A percentile compares a stretch with the other conserved stretches of the same genome.
Conservation (phyloP, 1,139 yeast species). For the Saccharomyces hybrid region DNA sequence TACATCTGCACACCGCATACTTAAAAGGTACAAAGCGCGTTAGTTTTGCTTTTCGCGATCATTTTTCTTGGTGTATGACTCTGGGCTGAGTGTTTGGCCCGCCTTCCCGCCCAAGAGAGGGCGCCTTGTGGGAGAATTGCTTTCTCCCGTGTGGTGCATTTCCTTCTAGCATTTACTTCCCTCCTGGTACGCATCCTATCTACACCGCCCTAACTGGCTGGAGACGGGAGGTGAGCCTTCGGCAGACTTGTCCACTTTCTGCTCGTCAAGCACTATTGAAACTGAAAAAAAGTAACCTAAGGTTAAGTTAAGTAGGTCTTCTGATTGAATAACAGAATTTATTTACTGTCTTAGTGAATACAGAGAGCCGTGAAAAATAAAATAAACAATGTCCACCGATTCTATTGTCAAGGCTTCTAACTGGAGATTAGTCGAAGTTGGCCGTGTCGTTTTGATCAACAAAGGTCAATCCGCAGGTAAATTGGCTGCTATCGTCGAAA, state of each 20-base stretch:
- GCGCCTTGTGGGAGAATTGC: neutral
- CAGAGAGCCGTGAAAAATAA: constrained; percentile 12
- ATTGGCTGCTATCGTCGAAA: constrained; percentile 94
- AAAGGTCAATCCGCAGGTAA: constrained; percentile 61
- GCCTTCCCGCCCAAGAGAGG: neutral
- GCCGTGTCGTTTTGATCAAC: constrained; percentile 94
- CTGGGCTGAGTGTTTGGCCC: neutral
- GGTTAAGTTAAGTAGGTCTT: neutral
- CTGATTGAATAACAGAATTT: neutral
- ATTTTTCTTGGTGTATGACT: no score
- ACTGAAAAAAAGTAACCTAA: neutral
- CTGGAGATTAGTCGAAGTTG: constrained; percentile 99
- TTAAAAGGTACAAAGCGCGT: no score
- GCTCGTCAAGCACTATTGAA: neutral
- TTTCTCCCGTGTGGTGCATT: neutral
- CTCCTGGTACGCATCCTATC: neutral
- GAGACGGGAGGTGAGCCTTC: neutral
- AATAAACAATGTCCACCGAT: constrained; percentile 46
- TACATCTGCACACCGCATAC: neutral
- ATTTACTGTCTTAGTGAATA: constrained; percentile 3
- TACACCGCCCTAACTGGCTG: neutral
- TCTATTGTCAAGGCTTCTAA: constrained; percentile 89
- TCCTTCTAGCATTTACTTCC: neutral
- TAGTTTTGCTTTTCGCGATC: no score
- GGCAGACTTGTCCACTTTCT: neutral